These are phyloP conservation scores for Hypoxylon subgilvum DNA, from an alignment of 495 filamentous ascomycete species.

Conservation along the genomic window DNA sequence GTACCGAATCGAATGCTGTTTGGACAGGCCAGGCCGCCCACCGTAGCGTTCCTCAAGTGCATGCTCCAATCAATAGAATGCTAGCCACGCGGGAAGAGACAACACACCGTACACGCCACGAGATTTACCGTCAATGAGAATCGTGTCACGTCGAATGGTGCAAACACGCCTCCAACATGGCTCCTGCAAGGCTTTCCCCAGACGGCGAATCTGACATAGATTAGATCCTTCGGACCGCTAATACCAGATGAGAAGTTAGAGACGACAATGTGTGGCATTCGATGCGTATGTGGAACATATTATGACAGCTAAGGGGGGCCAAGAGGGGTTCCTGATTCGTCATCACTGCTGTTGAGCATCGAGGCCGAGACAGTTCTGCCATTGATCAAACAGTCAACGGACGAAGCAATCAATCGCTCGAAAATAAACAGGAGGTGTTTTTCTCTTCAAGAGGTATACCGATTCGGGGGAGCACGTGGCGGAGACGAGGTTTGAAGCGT, in stretches of 20 bases:
- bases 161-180: conserved; percentile 26
- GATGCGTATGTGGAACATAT: conserved; percentile 27
- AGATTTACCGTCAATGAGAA: conserved; percentile 7
- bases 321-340: conserved; percentile 18
- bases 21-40: no score
- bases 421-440: background rate
- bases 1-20: no score
- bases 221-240: conserved; percentile 28
- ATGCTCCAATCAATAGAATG: conserved; percentile 3
- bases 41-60: background rate
- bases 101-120: background rate
- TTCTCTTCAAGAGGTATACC: background rate
- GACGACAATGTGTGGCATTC: conserved; percentile 15
- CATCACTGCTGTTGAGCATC: conserved; percentile 8
- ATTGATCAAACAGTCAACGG: background rate
- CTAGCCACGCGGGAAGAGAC: background rate
- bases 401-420: conserved; percentile 12
- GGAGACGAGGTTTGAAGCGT: background rate
- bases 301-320: conserved; percentile 1
- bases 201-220: conserved; percentile 38
- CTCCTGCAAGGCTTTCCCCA: conserved; percentile 19
- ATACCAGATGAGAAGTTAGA: conserved; percentile 23
- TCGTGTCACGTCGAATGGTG: conserved; percentile 15
- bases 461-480: conserved; percentile 23
- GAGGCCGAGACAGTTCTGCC: conserved; percentile 7